These are phyloP conservation scores for Axilococcus clingmanii DNA, from an alignment of 139 green algal genomes.

Conservation along the genomic window DNA sequence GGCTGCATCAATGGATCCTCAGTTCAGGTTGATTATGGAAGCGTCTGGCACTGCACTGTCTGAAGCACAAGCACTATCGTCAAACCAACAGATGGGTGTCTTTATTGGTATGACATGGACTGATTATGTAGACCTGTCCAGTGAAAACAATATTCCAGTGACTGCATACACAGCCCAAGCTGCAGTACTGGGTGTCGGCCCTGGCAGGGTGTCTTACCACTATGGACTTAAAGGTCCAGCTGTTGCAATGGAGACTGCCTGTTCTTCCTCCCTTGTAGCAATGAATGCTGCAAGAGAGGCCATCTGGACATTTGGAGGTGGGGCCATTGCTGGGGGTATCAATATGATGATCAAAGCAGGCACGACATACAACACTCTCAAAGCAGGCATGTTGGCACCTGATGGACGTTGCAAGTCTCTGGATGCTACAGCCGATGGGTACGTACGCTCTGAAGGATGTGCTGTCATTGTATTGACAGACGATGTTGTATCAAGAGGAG, in stretches of 20 bases:
- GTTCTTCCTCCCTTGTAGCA: constrained; percentile 69
- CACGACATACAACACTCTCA: constrained; percentile 21
- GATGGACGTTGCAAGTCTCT: constrained; percentile 43
- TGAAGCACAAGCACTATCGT: background rate
- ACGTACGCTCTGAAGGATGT: constrained; percentile 36
- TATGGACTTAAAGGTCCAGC: constrained; percentile 65
- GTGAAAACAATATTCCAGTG: constrained; percentile 25
- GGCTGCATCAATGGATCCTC: constrained; percentile 58
- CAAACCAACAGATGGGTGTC: constrained; percentile 9
- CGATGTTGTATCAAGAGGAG: background rate
- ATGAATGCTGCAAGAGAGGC: constrained; percentile 17
- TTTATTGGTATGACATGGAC: constrained; percentile 42
- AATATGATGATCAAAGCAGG: constrained; percentile 27
- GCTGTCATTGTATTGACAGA: constrained; percentile 7
- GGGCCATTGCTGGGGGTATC: constrained; percentile 17
- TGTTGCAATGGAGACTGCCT: constrained; percentile 55
- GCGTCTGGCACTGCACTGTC: constrained; percentile 16
- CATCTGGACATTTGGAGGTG: constrained; percentile 14
- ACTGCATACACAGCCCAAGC: constrained; percentile 39
- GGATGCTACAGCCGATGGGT: constrained; percentile 41
- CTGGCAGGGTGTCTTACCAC: constrained; percentile 57
- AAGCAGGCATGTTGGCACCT: constrained; percentile 36
- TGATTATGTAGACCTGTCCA: constrained; percentile 60
- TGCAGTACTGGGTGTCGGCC: constrained; percentile 46
- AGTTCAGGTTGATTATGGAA: constrained; percentile 75